Conservation (phyloP, 805 yeast genomes). For the Yamadazyma olivae region DNA sequence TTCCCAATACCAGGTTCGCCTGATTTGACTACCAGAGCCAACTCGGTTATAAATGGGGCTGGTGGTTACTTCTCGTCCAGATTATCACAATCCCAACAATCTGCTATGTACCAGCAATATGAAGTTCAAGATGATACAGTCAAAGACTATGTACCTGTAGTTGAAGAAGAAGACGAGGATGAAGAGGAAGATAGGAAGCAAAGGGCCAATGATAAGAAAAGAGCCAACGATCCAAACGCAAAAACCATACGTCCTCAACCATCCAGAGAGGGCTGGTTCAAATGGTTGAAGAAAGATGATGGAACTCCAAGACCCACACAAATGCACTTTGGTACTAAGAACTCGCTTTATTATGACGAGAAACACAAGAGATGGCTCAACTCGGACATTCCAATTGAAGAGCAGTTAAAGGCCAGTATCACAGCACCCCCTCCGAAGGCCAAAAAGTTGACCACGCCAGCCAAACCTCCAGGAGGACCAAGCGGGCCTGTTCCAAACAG, state of each 20-base stretch:
- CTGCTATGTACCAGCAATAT: conserved; percentile 42
- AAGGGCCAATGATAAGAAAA: conserved; percentile 4
- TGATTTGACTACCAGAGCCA: conserved; percentile 42
- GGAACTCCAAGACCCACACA: conserved; percentile 72
- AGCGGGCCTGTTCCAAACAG: conserved; percentile 12
- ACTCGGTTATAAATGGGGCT: conserved; percentile 36
- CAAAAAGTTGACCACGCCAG: conserved; percentile 22
- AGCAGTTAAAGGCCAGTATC: conserved; percentile 49
- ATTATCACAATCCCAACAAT: conserved; percentile 42
- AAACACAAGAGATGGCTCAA: conserved; percentile 85
- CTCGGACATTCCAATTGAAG: conserved; percentile 62
- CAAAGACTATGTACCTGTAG: conserved; percentile 38
- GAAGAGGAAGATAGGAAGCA: conserved; percentile 35
- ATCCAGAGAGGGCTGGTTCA: conserved; percentile 10
- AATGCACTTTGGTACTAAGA: conserved; percentile 84
- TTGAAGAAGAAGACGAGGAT: conserved; percentile 46
- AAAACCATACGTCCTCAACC: conserved; percentile 3
- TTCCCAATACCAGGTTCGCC: conserved; percentile 47
- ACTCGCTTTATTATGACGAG: conserved; percentile 75
- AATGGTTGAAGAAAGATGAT: conserved; percentile 29
- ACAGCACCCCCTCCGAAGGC: conserved; percentile 67
- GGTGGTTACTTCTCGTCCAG: conserved; percentile 36
- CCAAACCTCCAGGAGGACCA: conserved; percentile 16
- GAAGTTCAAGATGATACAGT: conserved; percentile 46
- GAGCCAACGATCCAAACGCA: not conserved